phyloP scores from a whole-genome alignment of 495 filamentous ascomycete genomes.

The Penicillium pulvis region DNA sequence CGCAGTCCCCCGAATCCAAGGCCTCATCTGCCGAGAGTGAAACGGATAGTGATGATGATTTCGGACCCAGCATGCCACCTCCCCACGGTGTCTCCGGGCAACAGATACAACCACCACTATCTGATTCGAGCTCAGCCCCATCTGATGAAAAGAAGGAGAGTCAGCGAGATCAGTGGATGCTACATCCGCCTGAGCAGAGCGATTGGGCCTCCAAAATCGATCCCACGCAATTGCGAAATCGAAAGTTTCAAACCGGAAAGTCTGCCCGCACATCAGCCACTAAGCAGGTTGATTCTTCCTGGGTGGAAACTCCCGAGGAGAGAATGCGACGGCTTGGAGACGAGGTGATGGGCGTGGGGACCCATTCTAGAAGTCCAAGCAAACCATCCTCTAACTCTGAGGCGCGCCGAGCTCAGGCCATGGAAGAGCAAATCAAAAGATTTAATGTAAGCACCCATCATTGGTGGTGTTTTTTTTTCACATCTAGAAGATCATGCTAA shows the following conservation, averaged over 20 bases:
- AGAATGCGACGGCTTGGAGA: conserved; percentile 79
- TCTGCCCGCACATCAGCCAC: conserved; percentile 40
- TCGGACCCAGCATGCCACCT: conserved; percentile 80
- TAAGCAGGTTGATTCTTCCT: conserved; percentile 59
- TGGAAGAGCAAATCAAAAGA: conserved; percentile 57
- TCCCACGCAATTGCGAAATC: conserved; percentile 78
- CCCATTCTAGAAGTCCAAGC: conserved; percentile 7
- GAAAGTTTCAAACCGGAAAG: conserved; percentile 82
- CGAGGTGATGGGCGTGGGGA: conserved; percentile 75
- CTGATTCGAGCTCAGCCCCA: conserved; percentile 16
- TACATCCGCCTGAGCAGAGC: conserved; percentile 70
- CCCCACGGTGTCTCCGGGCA: conserved; percentile 30
- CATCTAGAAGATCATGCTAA: background rate
- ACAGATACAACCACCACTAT: conserved; percentile 18
- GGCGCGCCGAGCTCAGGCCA: conserved; percentile 20
- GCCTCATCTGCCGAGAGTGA: conserved; percentile 24
- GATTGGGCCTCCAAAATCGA: conserved; percentile 70
- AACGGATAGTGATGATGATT: conserved; percentile 62
- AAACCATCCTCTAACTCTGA: conserved; percentile 17
- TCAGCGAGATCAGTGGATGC: conserved; percentile 92
- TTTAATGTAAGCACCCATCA: conserved; percentile 51
- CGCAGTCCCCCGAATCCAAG: conserved; percentile 15
- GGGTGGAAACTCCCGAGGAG: conserved; percentile 92
- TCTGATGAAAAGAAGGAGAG: conserved; percentile 21
- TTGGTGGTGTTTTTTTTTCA: background rate